These are phyloP conservation scores for Austroboletus niveus DNA, from an alignment of 1,284 basidiomycete genomes.

Conservation along the genomic window DNA sequence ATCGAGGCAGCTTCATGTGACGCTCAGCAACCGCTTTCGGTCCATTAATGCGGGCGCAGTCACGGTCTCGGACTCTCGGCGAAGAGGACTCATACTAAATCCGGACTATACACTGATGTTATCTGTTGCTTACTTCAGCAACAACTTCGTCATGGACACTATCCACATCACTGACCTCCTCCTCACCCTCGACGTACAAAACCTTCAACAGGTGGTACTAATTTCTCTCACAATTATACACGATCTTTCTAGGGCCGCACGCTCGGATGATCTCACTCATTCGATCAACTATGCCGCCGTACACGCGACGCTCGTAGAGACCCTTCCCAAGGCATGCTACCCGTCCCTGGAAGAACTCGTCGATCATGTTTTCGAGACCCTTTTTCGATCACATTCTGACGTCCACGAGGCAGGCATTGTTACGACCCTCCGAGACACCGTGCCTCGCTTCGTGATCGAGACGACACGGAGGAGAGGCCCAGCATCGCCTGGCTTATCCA, in stretches of 20 bases:
- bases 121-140: not conserved
- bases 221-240: conserved; percentile 56
- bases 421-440: not conserved
- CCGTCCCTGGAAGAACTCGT: conserved; percentile 18
- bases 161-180: conserved; percentile 1
- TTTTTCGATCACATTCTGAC: conserved; percentile 13
- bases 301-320: conserved; percentile 34
- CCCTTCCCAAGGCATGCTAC: conserved; percentile 8
- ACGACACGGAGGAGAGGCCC: conserved; percentile 5
- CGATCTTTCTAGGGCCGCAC: conserved; percentile 52
- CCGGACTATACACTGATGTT: no score
- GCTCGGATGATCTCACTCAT: conserved; percentile 53
- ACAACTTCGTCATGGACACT: not conserved
- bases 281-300: conserved; percentile 62
- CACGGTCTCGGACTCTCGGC: no score
- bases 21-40: not conserved
- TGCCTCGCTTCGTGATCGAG: conserved; percentile 1
- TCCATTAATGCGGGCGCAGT: no score
- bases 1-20: conserved; percentile 10
- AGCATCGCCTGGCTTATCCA: not conserved
- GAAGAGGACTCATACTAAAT: not conserved
- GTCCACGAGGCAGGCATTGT: conserved; percentile 11
- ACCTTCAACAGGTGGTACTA: conserved; percentile 55
- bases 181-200: conserved; percentile 12
- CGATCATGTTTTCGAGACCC: conserved; percentile 4